Conservation (phyloP, 345 rosid genomes). For the Gossypium thurberi region DNA sequence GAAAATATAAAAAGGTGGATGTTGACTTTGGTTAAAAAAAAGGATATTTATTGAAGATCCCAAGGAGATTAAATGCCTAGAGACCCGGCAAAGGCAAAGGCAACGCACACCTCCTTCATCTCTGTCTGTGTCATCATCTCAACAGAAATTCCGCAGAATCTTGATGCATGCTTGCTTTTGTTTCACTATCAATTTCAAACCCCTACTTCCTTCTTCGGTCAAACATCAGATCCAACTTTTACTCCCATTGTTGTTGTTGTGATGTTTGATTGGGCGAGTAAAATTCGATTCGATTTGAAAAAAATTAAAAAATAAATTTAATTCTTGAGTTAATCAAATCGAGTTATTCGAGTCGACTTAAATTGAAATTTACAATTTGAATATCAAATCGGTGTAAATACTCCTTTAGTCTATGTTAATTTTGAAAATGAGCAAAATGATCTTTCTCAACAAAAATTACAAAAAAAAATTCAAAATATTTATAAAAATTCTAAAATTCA, state of each 20-base stretch:
- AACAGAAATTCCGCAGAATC: constrained; percentile 19
- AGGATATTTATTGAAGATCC: not conserved
- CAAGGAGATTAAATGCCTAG: constrained; percentile 7
- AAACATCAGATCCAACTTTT: constrained; percentile 12
- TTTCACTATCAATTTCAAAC: not conserved
- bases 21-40: not conserved
- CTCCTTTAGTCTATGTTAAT: too few species aligned
- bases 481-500: too few species aligned
- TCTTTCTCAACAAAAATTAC: too few species aligned
- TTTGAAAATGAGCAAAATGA: too few species aligned
- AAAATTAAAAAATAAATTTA: too few species aligned
- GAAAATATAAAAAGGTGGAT: too few species aligned
- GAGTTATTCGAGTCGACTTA: fast-evolving
- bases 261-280: fast-evolving
- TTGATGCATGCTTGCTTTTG: not conserved
- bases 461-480: too few species aligned
- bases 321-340: too few species aligned
- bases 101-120: too few species aligned
- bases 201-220: not conserved
- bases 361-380: too few species aligned
- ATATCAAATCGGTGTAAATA: too few species aligned
- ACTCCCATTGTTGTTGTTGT: not conserved
- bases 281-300: fast-evolving
- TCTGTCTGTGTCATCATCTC: too few species aligned
- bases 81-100: constrained; percentile 17